Evolutionary conservation across 2,329 filamentous ascomycete species (phyloP).

Genomic region (Colletotrichum tropicale): DNA sequence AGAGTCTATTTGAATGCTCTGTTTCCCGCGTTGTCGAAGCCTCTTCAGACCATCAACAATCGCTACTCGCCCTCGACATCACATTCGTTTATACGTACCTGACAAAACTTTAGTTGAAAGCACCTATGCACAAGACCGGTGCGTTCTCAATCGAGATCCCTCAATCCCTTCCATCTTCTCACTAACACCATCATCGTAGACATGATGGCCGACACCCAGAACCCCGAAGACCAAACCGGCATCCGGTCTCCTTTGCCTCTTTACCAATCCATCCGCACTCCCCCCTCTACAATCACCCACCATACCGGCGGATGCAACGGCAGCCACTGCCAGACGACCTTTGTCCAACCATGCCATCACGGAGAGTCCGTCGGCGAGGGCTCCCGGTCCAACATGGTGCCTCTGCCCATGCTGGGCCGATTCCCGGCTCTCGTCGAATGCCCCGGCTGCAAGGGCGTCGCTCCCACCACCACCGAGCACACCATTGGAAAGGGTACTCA

Average conservation of each 20-base stretch:
- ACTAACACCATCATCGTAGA: not conserved
- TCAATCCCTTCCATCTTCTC: too few relatives aligned
- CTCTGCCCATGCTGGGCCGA: constrained; percentile 2
- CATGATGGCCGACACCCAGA: not conserved
- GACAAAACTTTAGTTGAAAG: not conserved
- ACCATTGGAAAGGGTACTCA: constrained; percentile 15
- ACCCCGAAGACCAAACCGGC: not conserved
- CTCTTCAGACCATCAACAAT: not conserved
- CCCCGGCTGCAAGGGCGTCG: constrained; percentile 7
- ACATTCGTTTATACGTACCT: not conserved
- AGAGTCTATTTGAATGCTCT: not conserved
- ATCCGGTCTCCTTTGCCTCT: constrained; percentile 1
- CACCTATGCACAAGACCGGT: not conserved
- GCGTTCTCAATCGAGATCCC: not conserved
- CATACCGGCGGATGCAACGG: not conserved
- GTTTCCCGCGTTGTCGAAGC: not conserved
- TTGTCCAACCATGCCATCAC: not conserved
- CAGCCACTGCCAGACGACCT: not conserved
- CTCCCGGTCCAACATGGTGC: constrained; percentile 4
- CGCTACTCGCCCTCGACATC: not conserved
- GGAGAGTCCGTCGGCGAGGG: not conserved
- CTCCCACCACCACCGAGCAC: constrained; percentile 2
- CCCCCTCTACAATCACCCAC: not conserved
- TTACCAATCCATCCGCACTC: constrained; percentile 3
- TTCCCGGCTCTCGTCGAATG: constrained; percentile 15